phyloP scores from a whole-genome alignment of 805 yeast genomes.

The Grigorovia transvaalensis region DNA sequence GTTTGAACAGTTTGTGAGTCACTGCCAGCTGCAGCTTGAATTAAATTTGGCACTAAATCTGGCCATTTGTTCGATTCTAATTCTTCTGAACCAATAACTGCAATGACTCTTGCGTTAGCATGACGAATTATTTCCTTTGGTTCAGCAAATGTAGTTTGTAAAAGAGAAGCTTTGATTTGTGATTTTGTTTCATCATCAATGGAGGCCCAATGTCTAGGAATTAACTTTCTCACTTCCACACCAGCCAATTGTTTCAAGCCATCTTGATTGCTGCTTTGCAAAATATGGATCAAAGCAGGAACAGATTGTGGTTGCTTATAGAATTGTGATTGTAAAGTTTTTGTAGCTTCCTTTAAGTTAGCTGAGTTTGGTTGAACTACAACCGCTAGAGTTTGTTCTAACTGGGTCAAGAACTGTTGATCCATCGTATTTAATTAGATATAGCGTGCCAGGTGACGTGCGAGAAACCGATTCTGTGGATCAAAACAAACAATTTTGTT shows the following conservation, averaged over 20 bases:
- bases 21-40: slow-evolving; percentile 51
- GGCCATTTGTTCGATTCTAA: slow-evolving; percentile 64
- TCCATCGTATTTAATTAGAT: slow-evolving; percentile 38
- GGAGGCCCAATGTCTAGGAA: slow-evolving; percentile 55
- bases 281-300: slow-evolving; percentile 73
- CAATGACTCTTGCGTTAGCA: slow-evolving; percentile 78
- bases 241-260: slow-evolving; percentile 88
- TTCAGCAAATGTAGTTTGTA: slow-evolving; percentile 58
- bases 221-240: slow-evolving; percentile 85
- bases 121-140: slow-evolving; percentile 66
- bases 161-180: slow-evolving; percentile 56
- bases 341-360: slow-evolving; percentile 75
- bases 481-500: neutral
- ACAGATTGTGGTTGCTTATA: slow-evolving; percentile 62
- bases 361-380: slow-evolving; percentile 74
- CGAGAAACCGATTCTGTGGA: neutral
- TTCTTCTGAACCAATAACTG: slow-evolving; percentile 75
- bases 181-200: slow-evolving; percentile 39
- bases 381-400: slow-evolving; percentile 71
- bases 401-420: slow-evolving; percentile 52
- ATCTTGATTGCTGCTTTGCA: slow-evolving; percentile 58
- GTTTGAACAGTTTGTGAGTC: slow-evolving; percentile 59
- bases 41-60: slow-evolving; percentile 60
- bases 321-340: slow-evolving; percentile 59
- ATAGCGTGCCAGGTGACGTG: too few species aligned